Percentiles rank a stretch among this genome's conserved stretches.
Evolutionary conservation across 352 stramenopile genomes (phyloP).

Genomic region (Pythium myriotylum): DNA sequence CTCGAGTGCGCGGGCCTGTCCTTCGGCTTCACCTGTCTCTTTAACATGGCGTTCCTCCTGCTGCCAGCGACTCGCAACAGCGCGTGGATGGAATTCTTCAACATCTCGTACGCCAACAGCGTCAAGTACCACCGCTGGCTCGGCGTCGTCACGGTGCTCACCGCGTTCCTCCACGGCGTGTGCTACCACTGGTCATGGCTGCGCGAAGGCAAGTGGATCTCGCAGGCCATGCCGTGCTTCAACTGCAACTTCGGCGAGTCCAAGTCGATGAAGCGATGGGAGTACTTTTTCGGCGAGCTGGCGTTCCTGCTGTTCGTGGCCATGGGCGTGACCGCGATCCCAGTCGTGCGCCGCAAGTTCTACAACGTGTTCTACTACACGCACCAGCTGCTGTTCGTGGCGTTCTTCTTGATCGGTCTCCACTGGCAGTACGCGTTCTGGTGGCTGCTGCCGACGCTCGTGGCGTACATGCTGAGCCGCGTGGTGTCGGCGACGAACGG

Average conservation of each 20-base stretch:
- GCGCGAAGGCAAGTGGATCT: conserved; percentile 24
- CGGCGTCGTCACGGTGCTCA: conserved; percentile 30
- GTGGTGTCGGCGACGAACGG: conserved; percentile 31
- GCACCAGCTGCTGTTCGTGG: conserved; percentile 43
- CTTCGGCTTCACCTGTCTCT: conserved; percentile 37
- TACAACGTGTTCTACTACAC: no score
- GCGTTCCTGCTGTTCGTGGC: conserved; percentile 37
- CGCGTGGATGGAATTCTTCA: conserved; percentile 50
- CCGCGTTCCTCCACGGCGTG: conserved; percentile 23
- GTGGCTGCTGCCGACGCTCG: conserved; percentile 41
- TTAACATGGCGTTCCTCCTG: conserved; percentile 50
- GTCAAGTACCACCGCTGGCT: conserved; percentile 55
- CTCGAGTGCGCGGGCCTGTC: conserved; percentile 24
- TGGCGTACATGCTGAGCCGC: conserved; percentile 45
- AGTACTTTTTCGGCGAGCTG: conserved; percentile 49
- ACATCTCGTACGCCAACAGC: conserved; percentile 48
- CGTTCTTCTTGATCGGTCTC: conserved; percentile 38
- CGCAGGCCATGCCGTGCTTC: conserved; percentile 42
- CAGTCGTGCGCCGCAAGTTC: conserved; percentile 38
- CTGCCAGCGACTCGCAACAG: conserved; percentile 39
- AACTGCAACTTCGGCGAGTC: conserved; percentile 30
- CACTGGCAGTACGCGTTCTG: conserved; percentile 40
- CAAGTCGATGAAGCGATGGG: conserved; percentile 27
- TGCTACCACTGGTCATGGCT: conserved; percentile 32
- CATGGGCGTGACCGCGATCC: conserved; percentile 40